phyloP scores from a whole-genome alignment of 2,329 filamentous ascomycete species.

The Phoma herbarum region DNA sequence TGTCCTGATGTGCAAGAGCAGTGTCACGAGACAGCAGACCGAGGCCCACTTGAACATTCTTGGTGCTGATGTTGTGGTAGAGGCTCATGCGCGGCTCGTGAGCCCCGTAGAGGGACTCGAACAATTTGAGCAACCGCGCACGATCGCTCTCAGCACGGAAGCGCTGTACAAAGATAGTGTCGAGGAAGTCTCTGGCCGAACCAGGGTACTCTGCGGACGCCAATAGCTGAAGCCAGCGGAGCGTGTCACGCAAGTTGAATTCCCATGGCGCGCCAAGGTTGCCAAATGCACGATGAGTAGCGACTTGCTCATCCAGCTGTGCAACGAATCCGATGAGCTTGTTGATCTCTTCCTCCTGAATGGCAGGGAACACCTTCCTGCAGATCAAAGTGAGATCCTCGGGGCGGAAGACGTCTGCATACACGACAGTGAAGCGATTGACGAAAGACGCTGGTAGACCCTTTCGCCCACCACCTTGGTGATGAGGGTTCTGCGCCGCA shows the following conservation, averaged over 20 bases:
- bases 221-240: constrained; percentile 83
- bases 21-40: constrained; percentile 72
- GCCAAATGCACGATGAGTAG: constrained; percentile 64
- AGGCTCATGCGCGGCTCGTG: constrained; percentile 55
- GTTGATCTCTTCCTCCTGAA: constrained; percentile 67
- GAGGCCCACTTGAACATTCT: constrained; percentile 80
- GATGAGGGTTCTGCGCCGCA: constrained; percentile 96
- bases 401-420: constrained; percentile 86
- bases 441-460: constrained; percentile 95
- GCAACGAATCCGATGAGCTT: constrained; percentile 83
- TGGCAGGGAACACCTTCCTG: constrained; percentile 74
- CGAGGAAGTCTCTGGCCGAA: constrained; percentile 75
- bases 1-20: constrained; percentile 36
- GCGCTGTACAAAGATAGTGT: constrained; percentile 84
- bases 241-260: constrained; percentile 89
- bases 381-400: constrained; percentile 87
- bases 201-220: constrained; percentile 66
- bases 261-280: constrained; percentile 83
- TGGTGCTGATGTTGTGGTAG: constrained; percentile 73
- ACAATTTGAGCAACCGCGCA: constrained; percentile 70
- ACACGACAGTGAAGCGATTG: constrained; percentile 97
- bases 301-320: constrained; percentile 76
- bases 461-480: constrained; percentile 95
- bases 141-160: constrained; percentile 80
- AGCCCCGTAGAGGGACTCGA: constrained; percentile 69